These are phyloP conservation scores for Oropetium thomaeum DNA, from an alignment of 176 grass and related monocot genomes.

Conservation along the genomic window DNA sequence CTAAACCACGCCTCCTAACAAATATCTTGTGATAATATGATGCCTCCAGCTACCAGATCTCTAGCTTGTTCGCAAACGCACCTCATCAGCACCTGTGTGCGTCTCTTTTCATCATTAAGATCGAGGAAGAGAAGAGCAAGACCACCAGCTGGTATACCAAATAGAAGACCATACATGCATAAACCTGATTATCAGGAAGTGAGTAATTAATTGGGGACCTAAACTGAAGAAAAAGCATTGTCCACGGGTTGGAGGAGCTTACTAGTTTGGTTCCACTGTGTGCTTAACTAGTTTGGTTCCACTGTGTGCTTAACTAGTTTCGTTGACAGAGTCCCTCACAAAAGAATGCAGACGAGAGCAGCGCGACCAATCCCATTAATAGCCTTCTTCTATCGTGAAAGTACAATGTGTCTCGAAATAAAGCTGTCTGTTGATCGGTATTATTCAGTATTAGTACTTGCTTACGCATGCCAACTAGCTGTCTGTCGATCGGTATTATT, in stretches of 20 bases:
- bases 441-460: no score
- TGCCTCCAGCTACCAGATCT: no score
- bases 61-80: no score
- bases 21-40: no score
- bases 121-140: no score
- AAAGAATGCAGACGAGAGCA: background rate
- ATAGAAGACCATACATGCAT: background rate
- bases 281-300: background rate
- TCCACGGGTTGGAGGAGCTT: background rate
- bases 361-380: background rate
- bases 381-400: background rate
- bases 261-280: background rate
- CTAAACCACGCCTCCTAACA: no score
- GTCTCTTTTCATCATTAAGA: no score
- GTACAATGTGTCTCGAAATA: constrained; percentile 9
- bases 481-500: background rate
- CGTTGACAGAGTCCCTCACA: no score
- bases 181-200: background rate
- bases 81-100: no score
- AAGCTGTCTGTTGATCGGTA: background rate
- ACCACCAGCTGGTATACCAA: no score
- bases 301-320: background rate
- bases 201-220: background rate
- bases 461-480: no score
- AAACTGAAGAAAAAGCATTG: background rate